These are phyloP conservation scores for Aechmea fasciata DNA, from an alignment of 176 grass and related monocot species.

Conservation along the genomic window DNA sequence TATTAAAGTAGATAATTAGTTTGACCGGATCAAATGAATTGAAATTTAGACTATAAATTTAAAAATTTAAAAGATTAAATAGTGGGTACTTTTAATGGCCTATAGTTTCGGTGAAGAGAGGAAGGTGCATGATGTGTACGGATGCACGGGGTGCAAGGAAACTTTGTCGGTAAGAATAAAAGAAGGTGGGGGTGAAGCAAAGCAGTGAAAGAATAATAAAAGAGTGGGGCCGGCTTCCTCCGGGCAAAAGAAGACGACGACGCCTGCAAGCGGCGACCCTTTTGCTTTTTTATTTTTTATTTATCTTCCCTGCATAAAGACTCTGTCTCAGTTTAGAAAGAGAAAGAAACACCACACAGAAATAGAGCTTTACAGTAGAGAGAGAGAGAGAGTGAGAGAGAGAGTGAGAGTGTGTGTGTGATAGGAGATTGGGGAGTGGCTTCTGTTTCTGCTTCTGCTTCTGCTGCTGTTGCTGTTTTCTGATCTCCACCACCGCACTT, in stretches of 20 bases:
- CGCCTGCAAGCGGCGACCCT: not conserved
- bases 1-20: too few species aligned
- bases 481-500: not conserved
- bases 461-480: not conserved
- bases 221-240: too few species aligned
- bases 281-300: conserved; percentile 1
- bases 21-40: too few species aligned
- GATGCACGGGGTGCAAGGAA: too few species aligned
- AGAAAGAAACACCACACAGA: not conserved
- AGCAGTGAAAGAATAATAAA: not conserved
- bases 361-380: not conserved
- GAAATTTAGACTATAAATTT: too few species aligned
- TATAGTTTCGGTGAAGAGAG: too few species aligned
- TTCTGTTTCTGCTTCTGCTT: not conserved
- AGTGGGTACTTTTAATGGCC: too few species aligned
- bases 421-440: not conserved
- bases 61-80: too few species aligned
- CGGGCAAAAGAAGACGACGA: not conserved
- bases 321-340: not conserved
- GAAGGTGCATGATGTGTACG: too few species aligned
- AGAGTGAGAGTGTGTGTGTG: too few species aligned
- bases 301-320: not conserved
- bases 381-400: not conserved
- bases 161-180: too few species aligned
- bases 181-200: not conserved